A percentile compares a stretch with the other conserved stretches of the same genome.
These are phyloP conservation scores for Chimonanthus salicifolius DNA, from an alignment of 164 flowering plant genomes.

Conservation along the genomic window DNA sequence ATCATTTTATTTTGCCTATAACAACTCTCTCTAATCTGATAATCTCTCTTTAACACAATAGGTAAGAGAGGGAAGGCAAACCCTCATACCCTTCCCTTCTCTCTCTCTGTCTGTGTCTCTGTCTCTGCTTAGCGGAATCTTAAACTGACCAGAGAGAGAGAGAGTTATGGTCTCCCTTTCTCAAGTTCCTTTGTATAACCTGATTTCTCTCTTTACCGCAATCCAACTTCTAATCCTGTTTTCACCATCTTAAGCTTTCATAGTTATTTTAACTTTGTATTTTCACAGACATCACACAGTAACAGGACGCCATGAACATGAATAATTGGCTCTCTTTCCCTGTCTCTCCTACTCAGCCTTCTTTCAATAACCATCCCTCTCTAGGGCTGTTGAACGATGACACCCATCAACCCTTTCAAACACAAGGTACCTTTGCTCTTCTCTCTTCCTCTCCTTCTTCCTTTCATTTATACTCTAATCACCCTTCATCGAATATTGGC, in stretches of 20 bases:
- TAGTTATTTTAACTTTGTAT: neutral
- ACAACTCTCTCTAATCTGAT: neutral
- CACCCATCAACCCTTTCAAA: conserved; percentile 50
- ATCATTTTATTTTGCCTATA: neutral
- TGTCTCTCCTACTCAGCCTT: conserved; percentile 56
- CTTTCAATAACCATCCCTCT: conserved; percentile 48
- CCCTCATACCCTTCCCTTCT: neutral
- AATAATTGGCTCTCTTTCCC: conserved; percentile 88
- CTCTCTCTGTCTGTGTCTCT: conserved; percentile 1
- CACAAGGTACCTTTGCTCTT: conserved; percentile 42
- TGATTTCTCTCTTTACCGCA: conserved; percentile 3
- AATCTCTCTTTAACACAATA: neutral
- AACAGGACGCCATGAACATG: conserved; percentile 48
- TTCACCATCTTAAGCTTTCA: neutral
- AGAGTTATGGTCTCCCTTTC: no score
- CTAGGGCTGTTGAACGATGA: conserved; percentile 53
- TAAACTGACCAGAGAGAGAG: no score
- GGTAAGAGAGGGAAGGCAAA: neutral
- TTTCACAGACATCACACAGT: neutral
- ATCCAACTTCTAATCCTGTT: conserved; percentile 6
- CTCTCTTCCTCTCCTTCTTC: neutral
- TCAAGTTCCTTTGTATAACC: no score
- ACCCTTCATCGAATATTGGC: conserved; percentile 5
- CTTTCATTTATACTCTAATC: neutral
- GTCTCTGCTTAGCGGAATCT: neutral